phyloP scores from a whole-genome alignment of 495 filamentous ascomycete species.

The Viridothelium virens region DNA sequence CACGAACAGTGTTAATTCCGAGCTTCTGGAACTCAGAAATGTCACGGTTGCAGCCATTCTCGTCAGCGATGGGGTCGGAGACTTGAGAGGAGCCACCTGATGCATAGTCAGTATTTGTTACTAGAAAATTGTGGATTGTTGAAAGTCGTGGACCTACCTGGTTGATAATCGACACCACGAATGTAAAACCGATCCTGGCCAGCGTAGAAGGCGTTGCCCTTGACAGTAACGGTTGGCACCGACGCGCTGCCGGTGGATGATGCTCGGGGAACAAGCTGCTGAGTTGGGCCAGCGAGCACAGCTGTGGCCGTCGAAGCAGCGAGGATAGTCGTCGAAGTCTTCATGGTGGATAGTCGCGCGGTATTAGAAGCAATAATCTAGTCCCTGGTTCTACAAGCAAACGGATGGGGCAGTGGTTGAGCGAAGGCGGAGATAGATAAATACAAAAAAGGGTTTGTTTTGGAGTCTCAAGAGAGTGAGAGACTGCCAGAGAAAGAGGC shows the following conservation, averaged over 20 bases:
- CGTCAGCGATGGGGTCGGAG: slow-evolving; percentile 71
- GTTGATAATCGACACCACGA: slow-evolving; percentile 92
- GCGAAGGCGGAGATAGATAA: not conserved
- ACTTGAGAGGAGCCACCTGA: slow-evolving; percentile 66
- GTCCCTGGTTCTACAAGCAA: not conserved
- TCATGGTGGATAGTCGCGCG: slow-evolving; percentile 26
- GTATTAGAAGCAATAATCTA: slow-evolving; percentile 8
- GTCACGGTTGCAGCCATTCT: slow-evolving; percentile 66
- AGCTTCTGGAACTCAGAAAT: slow-evolving; percentile 75
- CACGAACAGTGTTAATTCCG: slow-evolving; percentile 83
- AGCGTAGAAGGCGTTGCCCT: slow-evolving; percentile 69
- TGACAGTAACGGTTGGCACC: slow-evolving; percentile 38
- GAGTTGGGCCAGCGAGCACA: slow-evolving; percentile 23
- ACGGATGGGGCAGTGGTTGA: not conserved
- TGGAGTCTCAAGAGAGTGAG: slow-evolving; percentile 14
- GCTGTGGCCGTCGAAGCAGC: slow-evolving; percentile 27
- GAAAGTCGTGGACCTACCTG: slow-evolving; percentile 37
- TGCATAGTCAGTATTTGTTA: slow-evolving; percentile 13
- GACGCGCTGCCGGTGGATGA: slow-evolving; percentile 21
- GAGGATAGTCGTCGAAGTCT: slow-evolving; percentile 25
- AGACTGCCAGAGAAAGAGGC: slow-evolving; percentile 8
- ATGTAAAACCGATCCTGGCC: slow-evolving; percentile 82
- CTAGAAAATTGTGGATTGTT: not conserved
- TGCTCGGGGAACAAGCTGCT: slow-evolving; percentile 22
- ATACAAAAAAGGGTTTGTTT: not conserved